These are phyloP conservation scores for Ogataea methanolica DNA, from an alignment of 805 yeast species.

Conservation along the genomic window DNA sequence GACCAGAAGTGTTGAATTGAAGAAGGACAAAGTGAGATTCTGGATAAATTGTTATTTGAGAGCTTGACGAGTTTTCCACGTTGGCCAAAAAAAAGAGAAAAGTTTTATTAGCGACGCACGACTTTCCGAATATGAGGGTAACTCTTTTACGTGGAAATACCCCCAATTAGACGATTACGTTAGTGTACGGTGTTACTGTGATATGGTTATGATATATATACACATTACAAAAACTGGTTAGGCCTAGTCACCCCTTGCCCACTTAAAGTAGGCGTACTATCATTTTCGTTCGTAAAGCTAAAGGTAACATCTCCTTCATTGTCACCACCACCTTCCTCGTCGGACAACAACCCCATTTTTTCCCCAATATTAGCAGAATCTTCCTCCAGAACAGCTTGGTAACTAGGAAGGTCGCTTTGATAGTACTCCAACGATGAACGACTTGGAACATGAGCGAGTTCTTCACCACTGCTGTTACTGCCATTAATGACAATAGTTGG, in stretches of 20 bases:
- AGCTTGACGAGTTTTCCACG: too few species aligned
- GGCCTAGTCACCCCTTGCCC: slow-evolving; percentile 15
- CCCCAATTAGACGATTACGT: too few species aligned
- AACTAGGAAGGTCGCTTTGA: slow-evolving; percentile 23
- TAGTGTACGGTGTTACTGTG: too few species aligned
- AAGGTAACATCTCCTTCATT: slow-evolving; percentile 1
- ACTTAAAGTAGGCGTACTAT: slow-evolving; percentile 15
- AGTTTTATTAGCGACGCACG: neutral
- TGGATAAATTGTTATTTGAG: neutral
- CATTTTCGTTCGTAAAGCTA: neutral
- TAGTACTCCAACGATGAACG: slow-evolving; percentile 22
- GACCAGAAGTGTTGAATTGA: neutral
- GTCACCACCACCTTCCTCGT: slow-evolving; percentile 10
- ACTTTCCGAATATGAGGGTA: too few species aligned
- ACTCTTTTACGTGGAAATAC: too few species aligned
- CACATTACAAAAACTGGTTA: slow-evolving; percentile 4
- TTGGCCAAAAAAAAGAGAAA: neutral
- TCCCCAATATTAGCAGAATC: slow-evolving; percentile 18
- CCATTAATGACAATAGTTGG: neutral
- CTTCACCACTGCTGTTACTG: neutral
- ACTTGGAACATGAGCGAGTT: slow-evolving; percentile 17
- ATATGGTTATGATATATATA: too few species aligned
- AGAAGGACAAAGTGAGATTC: neutral
- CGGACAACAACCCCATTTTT: slow-evolving; percentile 22
- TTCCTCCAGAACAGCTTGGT: slow-evolving; percentile 23